Evolutionary conservation across 768 basidiomycete genomes (phyloP), one percentile per base, ranked within the genome.

Genomic region (Thelephora ganbajun): DNA sequence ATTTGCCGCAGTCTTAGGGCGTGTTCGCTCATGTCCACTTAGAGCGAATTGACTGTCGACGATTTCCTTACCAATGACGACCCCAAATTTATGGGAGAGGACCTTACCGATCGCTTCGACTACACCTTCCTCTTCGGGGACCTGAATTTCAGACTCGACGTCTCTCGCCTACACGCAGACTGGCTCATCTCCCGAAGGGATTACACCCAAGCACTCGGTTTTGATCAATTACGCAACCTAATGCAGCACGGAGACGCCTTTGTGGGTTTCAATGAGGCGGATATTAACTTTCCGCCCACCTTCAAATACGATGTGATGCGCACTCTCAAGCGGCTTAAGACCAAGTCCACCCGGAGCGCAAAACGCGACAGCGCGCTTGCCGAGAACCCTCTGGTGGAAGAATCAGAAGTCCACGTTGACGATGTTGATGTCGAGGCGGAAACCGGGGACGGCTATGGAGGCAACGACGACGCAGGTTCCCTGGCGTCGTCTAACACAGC

Each of bases 101-200:
- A 94, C 57, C 63, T 90, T 42, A 89, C 87, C 0, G 90, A 94
- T 56, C 78, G 74, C 54, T 96, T 92, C 56, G 93, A 97, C 59
- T 81, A 81, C 51, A 77, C 84, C 0, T 96, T 94, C 60, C 71
- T 93, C 39, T 87, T 79, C 54, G 93, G 92, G 2, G 93, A 96
- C 61, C 74, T 92, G 43, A 97, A 94, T 62, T 96, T 96, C 58
- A 74, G 93, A 33, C 66, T 96, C 44, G 82, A 93, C 53, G 77
- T 96, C 41, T 83, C 91, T 5, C 75, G 93, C 14, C 64, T 93
- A 11, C 93, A 97, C 58, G 92, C 92, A 3, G 93, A 97, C 62
- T 96, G 92, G 91, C 68, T 97, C 3, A 79, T 93, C 50, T 77
- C 86, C 20, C 76, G 78, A 33, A 79, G 80, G 68, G 89, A 93